Base-by-base conservation (phyloP, 1,139 yeast species). In the Arxiozyma bovina region DNA sequence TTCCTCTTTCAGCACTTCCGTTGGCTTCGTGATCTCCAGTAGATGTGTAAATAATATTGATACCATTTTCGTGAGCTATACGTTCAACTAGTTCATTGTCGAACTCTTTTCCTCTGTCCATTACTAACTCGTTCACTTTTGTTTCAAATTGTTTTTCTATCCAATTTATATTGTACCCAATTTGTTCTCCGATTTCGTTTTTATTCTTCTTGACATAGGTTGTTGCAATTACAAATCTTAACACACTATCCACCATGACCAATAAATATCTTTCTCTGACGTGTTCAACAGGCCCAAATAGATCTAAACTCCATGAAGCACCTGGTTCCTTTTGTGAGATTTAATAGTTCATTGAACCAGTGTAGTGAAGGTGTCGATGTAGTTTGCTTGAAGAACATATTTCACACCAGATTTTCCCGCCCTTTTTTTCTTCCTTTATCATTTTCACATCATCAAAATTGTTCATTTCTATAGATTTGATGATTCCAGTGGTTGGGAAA, bases 11-110 rank as follows among this genome's bases (percentile, higher is more conserved):
- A 3, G 52, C 54, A 22, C 52, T 38, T 18, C 51, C 55, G 40
- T 53, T 53, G 11, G 52, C 53, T 21, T 50, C 12, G 27, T 50
- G 53, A 25, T 51, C 55, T n/a, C 51, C 41, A 6, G 53, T 51
- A 3, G 54, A 40, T 15, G 53, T 51, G 7, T 23, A 54, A 3
- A 34, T 42, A 7, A 9, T 1, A 12, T 21, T 44, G 8, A 54
- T 54, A 20, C 50, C 50, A 17, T 17, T 9, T 21, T n/a, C n/a
- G 15, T 45, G n/a, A 20, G 34, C 45, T n/a, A 48, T 12, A 0
- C 8, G 7, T 6, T 30, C 20, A 11, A 52, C n/a, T 21, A 15
- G 11, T 2, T 30, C 15, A 43, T 52, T 52, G n/a, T 42, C 21
- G 20, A 47, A 51, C 43, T 51, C 53, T 20, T 30, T 30, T 11